phyloP scores from a whole-genome alignment of 2,329 filamentous ascomycete genomes.

The Tolypocladium tropicale region DNA sequence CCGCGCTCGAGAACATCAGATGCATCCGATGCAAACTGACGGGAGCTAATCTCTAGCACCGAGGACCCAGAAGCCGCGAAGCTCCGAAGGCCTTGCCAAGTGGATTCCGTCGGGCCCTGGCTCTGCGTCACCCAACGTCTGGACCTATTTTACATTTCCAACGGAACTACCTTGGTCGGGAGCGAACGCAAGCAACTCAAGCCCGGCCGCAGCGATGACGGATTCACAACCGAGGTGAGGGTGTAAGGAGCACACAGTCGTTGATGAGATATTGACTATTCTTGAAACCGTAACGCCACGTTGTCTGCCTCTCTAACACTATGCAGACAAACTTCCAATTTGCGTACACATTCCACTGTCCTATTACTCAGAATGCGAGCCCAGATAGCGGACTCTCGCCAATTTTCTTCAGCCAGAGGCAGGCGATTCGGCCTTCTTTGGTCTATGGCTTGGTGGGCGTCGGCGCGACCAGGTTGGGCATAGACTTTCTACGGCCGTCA shows the following conservation, averaged over 20 bases:
- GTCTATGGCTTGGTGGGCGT: slow-evolving; percentile 12
- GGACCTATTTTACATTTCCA: not conserved
- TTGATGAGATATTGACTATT: not conserved
- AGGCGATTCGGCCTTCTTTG: no score
- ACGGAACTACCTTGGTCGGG: not conserved
- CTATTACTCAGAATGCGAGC: not conserved
- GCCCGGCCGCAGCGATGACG: not conserved
- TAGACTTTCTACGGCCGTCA: slow-evolving; percentile 16
- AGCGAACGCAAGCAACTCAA: not conserved
- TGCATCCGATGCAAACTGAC: not conserved
- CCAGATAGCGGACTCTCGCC: not conserved
- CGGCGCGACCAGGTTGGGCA: slow-evolving; percentile 13
- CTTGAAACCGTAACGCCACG: not conserved
- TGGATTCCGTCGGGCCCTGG: not conserved
- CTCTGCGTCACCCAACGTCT: not conserved
- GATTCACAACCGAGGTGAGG: not conserved
- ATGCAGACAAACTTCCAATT: not conserved
- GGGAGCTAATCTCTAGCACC: not conserved
- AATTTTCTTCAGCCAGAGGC: no score
- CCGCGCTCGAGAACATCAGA: not conserved
- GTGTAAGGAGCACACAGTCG: not conserved
- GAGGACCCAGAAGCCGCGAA: not conserved
- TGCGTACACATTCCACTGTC: not conserved
- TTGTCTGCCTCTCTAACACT: not conserved
- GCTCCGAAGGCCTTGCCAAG: not conserved